Percentiles rank a stretch among this genome's conserved stretches.
Conservation (phyloP, 2,329 filamentous ascomycete species). For the Cytospora paraplurivora region DNA sequence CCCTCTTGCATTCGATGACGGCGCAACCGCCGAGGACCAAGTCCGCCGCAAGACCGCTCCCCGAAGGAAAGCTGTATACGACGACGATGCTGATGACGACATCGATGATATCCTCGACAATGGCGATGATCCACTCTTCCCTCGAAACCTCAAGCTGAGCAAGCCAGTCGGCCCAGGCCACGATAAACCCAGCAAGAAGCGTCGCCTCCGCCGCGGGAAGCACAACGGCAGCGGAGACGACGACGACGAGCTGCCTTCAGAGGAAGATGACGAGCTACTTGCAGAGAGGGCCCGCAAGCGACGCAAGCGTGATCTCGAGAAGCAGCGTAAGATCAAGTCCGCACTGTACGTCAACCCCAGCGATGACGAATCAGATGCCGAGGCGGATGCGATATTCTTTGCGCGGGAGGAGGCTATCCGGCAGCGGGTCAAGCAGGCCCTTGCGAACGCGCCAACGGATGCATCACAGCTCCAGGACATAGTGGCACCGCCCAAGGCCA, state of each 20-base stretch:
- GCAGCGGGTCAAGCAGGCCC: constrained; percentile 50
- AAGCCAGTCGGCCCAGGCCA: constrained; percentile 34
- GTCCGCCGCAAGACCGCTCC: constrained; percentile 69
- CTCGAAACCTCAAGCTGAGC: constrained; percentile 51
- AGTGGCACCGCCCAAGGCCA: constrained; percentile 25
- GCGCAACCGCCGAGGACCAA: constrained; percentile 72
- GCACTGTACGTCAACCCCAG: constrained; percentile 77
- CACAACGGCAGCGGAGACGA: constrained; percentile 48
- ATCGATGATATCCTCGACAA: constrained; percentile 49
- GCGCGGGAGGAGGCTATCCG: constrained; percentile 69
- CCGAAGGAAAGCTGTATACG: constrained; percentile 63
- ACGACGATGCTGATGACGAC: constrained; percentile 64
- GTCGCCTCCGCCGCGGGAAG: constrained; percentile 54
- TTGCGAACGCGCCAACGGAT: constrained; percentile 30
- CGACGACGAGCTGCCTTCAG: constrained; percentile 46
- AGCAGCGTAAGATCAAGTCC: constrained; percentile 79
- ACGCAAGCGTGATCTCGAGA: constrained; percentile 72
- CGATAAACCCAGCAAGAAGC: constrained; percentile 61
- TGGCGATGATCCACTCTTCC: constrained; percentile 67
- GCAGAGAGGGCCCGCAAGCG: constrained; percentile 41
- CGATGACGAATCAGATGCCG: constrained; percentile 88
- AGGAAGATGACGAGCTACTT: constrained; percentile 55
- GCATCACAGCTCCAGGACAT: constrained; percentile 24
- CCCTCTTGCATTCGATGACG: constrained; percentile 76
- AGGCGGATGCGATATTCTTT: constrained; percentile 72